Conservation (phyloP, 2,329 filamentous ascomycete species). For the Diaporthe vaccinii region DNA sequence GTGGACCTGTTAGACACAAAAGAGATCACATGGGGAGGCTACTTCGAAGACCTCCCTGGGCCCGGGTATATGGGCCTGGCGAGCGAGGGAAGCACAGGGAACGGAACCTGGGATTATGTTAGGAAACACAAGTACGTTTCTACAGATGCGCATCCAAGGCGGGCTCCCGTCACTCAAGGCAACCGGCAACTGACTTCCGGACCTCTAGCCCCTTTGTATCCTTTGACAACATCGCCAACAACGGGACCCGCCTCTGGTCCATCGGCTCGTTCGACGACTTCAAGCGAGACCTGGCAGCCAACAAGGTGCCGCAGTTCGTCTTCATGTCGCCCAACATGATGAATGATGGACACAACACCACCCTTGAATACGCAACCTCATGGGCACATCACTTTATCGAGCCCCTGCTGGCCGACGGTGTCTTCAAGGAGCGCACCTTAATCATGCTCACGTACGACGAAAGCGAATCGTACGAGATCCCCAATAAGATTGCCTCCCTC, state of each 20-base stretch:
- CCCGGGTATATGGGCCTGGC: slow-evolving; percentile 61
- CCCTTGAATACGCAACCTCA: slow-evolving; percentile 62
- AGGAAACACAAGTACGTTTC: slow-evolving; percentile 56
- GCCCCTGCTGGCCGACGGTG: slow-evolving; percentile 63
- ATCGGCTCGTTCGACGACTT: slow-evolving; percentile 76
- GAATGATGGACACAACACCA: slow-evolving; percentile 74
- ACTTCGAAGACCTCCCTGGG: slow-evolving; percentile 60
- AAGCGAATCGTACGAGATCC: slow-evolving; percentile 63
- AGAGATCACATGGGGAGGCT: slow-evolving; percentile 58
- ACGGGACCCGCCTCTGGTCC: slow-evolving; percentile 64
- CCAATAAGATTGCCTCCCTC: slow-evolving; percentile 67
- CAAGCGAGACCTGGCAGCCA: slow-evolving; percentile 66
- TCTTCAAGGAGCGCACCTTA: slow-evolving; percentile 67
- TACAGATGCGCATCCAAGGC: neutral
- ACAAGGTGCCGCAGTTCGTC: slow-evolving; percentile 74
- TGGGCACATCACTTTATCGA: slow-evolving; percentile 67
- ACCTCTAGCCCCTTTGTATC: slow-evolving; percentile 55
- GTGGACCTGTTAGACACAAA: slow-evolving; percentile 60
- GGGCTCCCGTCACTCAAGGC: neutral
- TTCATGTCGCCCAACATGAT: slow-evolving; percentile 76
- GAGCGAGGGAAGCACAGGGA: slow-evolving; percentile 51
- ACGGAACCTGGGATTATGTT: slow-evolving; percentile 56
- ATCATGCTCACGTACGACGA: slow-evolving; percentile 72
- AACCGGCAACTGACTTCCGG: neutral
- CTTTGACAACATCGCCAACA: slow-evolving; percentile 56